Evolutionary conservation across 805 yeast species (phyloP), one percentile per base, ranked within the genome.

Genomic region (Candida maesae): DNA sequence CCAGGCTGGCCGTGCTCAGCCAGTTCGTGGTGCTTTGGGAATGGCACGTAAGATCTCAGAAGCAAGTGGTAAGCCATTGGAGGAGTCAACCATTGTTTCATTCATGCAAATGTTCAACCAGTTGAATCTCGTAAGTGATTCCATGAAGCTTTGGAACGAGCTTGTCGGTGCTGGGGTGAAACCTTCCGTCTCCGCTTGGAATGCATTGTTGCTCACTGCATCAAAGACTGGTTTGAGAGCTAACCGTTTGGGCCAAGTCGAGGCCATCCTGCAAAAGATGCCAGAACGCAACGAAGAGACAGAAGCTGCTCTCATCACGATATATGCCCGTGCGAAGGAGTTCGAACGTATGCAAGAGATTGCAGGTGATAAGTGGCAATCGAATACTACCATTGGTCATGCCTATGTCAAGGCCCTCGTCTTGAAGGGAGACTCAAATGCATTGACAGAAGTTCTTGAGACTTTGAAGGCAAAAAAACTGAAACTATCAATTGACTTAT

Each of bases 131-230:
- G 61, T 66, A 14, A 58, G 58, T 13, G 62, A 60, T 27, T 71
- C 73, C 2, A 62, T 72, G 42, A 60, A 61, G 10, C 56, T 76
- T 2, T 81, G 85, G 76, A 74, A 73, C 44, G 65, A 61, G 32
- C 56, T 82, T 63, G 49, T 71, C 20, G 46, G 57, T 10, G 51
- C 56, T 6, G 72, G 70, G 16, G 53, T 67, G 14, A 46, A 46
- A 2, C 78, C 78, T n/a, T 58, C 71, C 5, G 50, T 68, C n/a
- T 49, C 59, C 1, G 58, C 78, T 2, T 84, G 88, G 88, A 79
- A 80, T 38, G 68, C 74, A 38, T 66, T 82, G 21, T 60, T 84
- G 37, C 64, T 71, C 38, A 67, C 82, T 1, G 68, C 72, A 3
- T 56, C 70, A 46, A 27, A 56, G 51, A 33, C 38, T 36, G 48